Evolutionary conservation across 352 stramenopile genomes (phyloP).

Genomic region (Peronospora farinosa): DNA sequence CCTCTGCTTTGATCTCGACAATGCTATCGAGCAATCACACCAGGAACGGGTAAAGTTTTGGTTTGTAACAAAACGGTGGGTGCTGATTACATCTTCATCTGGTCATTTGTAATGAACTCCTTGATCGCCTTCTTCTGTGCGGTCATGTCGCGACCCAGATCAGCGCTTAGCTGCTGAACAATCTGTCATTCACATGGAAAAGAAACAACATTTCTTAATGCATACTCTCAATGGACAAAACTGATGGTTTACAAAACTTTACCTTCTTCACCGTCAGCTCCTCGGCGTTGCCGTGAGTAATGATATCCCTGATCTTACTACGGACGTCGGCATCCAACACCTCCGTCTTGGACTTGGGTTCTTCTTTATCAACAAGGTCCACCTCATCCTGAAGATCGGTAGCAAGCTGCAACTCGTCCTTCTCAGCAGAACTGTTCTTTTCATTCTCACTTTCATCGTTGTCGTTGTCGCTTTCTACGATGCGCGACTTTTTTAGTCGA

Average conservation of each 20-base stretch:
- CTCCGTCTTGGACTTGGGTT: slow-evolving; percentile 11
- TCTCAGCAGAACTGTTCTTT: slow-evolving; percentile 12
- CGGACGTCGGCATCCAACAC: slow-evolving; percentile 43
- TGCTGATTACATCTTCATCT: slow-evolving; percentile 17
- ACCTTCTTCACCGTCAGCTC: slow-evolving; percentile 84
- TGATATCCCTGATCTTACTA: slow-evolving; percentile 73
- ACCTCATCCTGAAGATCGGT: slow-evolving; percentile 15
- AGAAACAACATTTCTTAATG: slow-evolving; percentile 3
- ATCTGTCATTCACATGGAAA: slow-evolving; percentile 33
- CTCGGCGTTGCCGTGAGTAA: slow-evolving; percentile 63
- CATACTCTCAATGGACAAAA: background rate
- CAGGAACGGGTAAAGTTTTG: too few relatives aligned
- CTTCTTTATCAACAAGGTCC: slow-evolving; percentile 13
- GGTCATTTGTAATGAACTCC: slow-evolving; percentile 57
- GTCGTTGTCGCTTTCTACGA: slow-evolving; percentile 28
- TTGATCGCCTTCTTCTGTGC: slow-evolving; percentile 77
- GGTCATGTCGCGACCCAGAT: slow-evolving; percentile 60
- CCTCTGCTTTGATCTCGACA: too few relatives aligned
- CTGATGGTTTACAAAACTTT: background rate
- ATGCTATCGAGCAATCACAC: too few relatives aligned
- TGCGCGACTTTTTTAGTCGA: slow-evolving; percentile 22
- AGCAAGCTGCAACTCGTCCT: slow-evolving; percentile 21
- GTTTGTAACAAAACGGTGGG: slow-evolving; percentile 1
- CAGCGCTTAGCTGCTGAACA: slow-evolving; percentile 58
- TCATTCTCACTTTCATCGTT: slow-evolving; percentile 17